Evolutionary conservation across 805 yeast species (phyloP).

Genomic region (Wickerhamomyces sydowiorum): DNA sequence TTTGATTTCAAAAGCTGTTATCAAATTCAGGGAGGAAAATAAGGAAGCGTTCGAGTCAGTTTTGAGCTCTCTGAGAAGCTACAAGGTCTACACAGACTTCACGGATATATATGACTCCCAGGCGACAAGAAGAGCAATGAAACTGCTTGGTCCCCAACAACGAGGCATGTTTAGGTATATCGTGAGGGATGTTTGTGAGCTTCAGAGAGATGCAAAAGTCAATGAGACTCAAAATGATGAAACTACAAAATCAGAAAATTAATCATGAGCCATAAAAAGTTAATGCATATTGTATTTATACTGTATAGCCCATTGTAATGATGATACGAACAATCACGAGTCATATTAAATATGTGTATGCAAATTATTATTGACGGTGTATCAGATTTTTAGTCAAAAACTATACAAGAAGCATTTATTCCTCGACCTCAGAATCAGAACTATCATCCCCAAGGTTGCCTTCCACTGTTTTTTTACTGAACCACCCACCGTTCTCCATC

Average conservation of each 20-base stretch:
- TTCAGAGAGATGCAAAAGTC: too few species aligned
- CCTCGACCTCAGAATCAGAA: conserved; percentile 4
- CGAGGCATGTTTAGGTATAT: background rate
- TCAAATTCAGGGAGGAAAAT: background rate
- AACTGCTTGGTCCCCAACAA: background rate
- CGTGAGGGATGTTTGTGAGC: background rate
- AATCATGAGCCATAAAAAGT: too few species aligned
- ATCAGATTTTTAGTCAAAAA: too few species aligned
- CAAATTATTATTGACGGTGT: too few species aligned
- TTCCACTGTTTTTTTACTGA: conserved; percentile 10
- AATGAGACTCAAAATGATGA: too few species aligned
- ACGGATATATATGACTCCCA: background rate
- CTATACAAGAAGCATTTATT: too few species aligned
- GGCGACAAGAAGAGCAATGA: background rate
- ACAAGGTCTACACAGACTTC: background rate
- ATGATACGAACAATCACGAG: too few species aligned
- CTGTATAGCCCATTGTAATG: too few species aligned
- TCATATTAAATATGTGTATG: too few species aligned
- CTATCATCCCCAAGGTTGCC: conserved; percentile 6
- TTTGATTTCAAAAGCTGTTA: background rate
- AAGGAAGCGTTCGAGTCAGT: background rate
- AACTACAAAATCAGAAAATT: too few species aligned
- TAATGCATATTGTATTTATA: too few species aligned
- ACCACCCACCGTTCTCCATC: conserved; percentile 22
- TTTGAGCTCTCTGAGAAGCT: background rate